phyloP scores from a whole-genome alignment of 257 asterid genomes.

The Verbena officinalis region DNA sequence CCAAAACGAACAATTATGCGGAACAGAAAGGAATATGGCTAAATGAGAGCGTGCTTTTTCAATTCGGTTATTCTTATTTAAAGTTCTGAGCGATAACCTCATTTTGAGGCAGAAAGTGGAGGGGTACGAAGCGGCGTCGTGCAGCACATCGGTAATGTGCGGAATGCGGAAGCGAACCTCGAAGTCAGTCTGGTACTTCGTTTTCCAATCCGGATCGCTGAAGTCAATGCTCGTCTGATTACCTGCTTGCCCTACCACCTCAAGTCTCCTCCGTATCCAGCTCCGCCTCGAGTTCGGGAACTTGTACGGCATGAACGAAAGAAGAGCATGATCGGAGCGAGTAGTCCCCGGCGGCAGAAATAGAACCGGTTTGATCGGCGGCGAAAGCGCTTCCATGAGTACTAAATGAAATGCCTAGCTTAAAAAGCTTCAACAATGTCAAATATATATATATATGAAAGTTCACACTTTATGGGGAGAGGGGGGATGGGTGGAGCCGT shows the following conservation, averaged over 20 bases:
- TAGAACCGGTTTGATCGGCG: conserved; percentile 51
- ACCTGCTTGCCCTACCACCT: conserved; percentile 36
- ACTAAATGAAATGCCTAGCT: conserved; percentile 4
- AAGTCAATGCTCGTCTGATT: conserved; percentile 48
- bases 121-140: conserved; percentile 67
- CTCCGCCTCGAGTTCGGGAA: conserved; percentile 40
- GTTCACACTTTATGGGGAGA: neutral
- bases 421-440: neutral
- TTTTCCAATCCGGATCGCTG: conserved; percentile 82
- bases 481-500: neutral
- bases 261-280: conserved; percentile 27
- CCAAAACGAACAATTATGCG: neutral
- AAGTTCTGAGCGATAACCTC: conserved; percentile 47
- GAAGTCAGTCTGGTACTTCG: conserved; percentile 63
- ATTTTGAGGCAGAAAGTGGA: conserved; percentile 81
- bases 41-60: neutral
- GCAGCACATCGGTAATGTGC: conserved; percentile 57
- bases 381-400: conserved; percentile 59
- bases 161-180: conserved; percentile 75
- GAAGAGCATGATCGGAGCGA: conserved; percentile 28
- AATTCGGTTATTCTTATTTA: neutral
- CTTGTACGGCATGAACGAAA: conserved; percentile 22
- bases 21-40: neutral
- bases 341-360: conserved; percentile 28
- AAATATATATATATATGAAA: neutral